Percentiles rank a stretch among this genome's conserved stretches.
Evolutionary conservation across 768 basidiomycete species (phyloP).

Genomic region (Leccinellum luteum): DNA sequence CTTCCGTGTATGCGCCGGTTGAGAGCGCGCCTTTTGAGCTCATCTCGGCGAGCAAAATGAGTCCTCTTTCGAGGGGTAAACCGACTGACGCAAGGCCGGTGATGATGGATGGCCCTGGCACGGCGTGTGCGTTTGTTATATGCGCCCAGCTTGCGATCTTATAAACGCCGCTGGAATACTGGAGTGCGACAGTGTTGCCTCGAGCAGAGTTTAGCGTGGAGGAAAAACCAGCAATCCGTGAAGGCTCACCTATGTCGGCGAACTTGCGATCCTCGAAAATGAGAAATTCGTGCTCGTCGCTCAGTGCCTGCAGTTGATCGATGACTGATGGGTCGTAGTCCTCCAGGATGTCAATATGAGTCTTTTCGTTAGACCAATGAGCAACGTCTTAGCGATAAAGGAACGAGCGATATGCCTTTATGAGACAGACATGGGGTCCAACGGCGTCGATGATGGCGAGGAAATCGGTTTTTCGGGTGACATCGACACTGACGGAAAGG

Average conservation of each 20-base stretch:
- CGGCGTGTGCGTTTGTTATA: constrained; percentile 93
- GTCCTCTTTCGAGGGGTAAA: constrained; percentile 73
- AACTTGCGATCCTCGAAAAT: constrained; percentile 99
- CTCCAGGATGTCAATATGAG: constrained; percentile 93
- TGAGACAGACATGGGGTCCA: constrained; percentile 86
- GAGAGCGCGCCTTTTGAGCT: constrained; percentile 87
- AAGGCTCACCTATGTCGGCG: constrained; percentile 85
- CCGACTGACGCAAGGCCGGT: constrained; percentile 88
- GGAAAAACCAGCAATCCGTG: neutral
- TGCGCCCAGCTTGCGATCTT: constrained; percentile 96
- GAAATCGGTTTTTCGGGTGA: constrained; percentile 75
- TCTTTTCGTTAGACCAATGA: constrained; percentile 51
- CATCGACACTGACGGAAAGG: constrained; percentile 94
- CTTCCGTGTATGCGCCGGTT: constrained; percentile 76
- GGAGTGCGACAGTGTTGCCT: constrained; percentile 96
- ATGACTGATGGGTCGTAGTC: constrained; percentile 81
- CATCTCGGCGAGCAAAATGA: constrained; percentile 95
- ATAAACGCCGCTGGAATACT: constrained; percentile 91
- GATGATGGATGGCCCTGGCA: constrained; percentile 94
- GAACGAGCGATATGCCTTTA: constrained; percentile 65
- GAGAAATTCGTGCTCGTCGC: constrained; percentile 82
- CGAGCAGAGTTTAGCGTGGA: constrained; percentile 2
- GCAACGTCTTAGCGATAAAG: constrained; percentile 11
- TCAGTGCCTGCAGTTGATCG: constrained; percentile 64
- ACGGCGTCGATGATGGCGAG: constrained; percentile 84